Base-by-base conservation (phyloP, 495 filamentous ascomycete species). In the Penicillium cosmopolitanum region DNA sequence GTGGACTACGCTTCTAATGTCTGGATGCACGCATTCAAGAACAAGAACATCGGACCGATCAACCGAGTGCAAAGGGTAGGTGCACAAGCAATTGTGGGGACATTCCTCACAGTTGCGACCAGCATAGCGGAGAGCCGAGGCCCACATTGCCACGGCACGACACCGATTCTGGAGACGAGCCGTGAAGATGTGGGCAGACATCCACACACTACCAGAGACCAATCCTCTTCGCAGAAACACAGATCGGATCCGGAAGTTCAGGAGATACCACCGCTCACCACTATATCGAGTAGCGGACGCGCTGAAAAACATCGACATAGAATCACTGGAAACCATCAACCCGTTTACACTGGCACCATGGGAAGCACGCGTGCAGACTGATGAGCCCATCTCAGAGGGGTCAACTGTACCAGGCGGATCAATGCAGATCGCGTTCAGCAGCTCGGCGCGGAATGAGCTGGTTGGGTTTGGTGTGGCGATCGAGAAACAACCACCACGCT, bases 1-100 rank as follows among this genome's bases (percentile, higher is more conserved):
- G 63, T 72, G 48, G 71, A 74, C 63, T 74, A 74, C 34, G 67
- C 69, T 36, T 72, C 64, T 40, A 72, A 68, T 63, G 62, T 67
- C 53, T 74, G 43, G 67, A 74, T 70, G 58, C 65, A 72, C 56
- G 66, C 58, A 12, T 69, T 25, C 57, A 66, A 62, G 48, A 56
- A 63, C 53, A 69, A 68, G 40, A 44, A 38, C 35, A 38, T 38
- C 11, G 15, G 15, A 38, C 35, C 36, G 16, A 56, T 38, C 51
- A 53, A 53, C 42, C 53, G 63, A 35, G 51, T 73, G n/a, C 61
- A 73, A 58, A 64, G 62, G 55, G 55, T 69, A 44, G 64, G 64
- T 51, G 68, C 64, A 28, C 68, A 71, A 56, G 68, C 66, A 1
- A 67, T 73, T 51, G 46, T 65, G 6, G 64, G 64, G 53, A 53